Evolutionary conservation across 2,329 filamentous ascomycete genomes (phyloP).

Genomic region (Magnaporthales sp.): DNA sequence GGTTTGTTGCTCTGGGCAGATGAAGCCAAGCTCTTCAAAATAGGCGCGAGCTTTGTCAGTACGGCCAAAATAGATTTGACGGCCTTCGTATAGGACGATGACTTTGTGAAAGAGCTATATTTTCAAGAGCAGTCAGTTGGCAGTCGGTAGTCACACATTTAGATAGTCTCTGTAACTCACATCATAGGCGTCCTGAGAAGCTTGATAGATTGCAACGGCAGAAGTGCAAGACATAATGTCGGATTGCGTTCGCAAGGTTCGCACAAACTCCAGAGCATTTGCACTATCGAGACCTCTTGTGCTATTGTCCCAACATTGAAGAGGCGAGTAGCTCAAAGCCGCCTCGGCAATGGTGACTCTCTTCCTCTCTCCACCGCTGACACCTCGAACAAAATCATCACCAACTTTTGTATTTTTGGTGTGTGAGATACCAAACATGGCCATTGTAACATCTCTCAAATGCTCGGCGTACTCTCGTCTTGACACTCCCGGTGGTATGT

Average conservation of each 20-base stretch:
- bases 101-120: constrained; percentile 50
- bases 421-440: constrained; percentile 66
- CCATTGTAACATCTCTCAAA: constrained; percentile 64
- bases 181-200: constrained; percentile 56
- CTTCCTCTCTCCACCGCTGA: constrained; percentile 66
- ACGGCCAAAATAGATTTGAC: constrained; percentile 55
- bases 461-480: constrained; percentile 49
- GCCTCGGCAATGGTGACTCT: constrained; percentile 57
- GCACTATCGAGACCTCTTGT: constrained; percentile 67
- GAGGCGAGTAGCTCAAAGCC: constrained; percentile 46
- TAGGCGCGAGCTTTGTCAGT: constrained; percentile 52
- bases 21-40: constrained; percentile 59
- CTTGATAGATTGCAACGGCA: constrained; percentile 67
- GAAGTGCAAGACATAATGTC: constrained; percentile 59
- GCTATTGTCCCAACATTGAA: constrained; percentile 63
- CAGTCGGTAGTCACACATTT: too few relatives aligned
- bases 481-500: constrained; percentile 50
- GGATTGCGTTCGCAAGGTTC: constrained; percentile 57
- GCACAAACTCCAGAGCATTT: constrained; percentile 68
- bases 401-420: constrained; percentile 65
- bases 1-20: constrained; percentile 57
- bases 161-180: too few relatives aligned
- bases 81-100: constrained; percentile 48
- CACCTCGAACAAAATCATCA: constrained; percentile 67
- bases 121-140: too few relatives aligned